Evolutionary conservation across 2,329 filamentous ascomycete species (phyloP).

Genomic region (Endoconidiophora laricicola): DNA sequence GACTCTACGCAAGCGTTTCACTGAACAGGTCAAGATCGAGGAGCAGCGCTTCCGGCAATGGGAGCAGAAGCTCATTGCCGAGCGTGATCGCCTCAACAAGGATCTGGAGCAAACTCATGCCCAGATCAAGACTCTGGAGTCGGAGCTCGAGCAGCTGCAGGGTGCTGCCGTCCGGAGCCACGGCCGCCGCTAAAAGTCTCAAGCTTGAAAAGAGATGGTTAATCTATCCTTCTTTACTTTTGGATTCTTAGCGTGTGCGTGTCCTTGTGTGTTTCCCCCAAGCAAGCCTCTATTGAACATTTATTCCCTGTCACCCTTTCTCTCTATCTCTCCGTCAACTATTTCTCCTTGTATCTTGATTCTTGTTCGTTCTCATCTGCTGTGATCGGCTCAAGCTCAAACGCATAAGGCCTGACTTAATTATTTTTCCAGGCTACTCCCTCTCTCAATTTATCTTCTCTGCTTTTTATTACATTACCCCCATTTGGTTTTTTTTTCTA

Average conservation of each 20-base stretch:
- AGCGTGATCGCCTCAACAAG: slow-evolving; percentile 98
- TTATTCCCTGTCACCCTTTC: slow-evolving; percentile 1
- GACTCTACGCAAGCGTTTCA: slow-evolving; percentile 94
- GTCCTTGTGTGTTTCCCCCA: slow-evolving; percentile 1
- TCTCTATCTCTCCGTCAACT: slow-evolving; percentile 9
- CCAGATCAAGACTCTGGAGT: slow-evolving; percentile 78
- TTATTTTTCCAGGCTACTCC: neutral
- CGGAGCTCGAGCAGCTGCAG: slow-evolving; percentile 86
- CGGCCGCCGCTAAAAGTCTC: slow-evolving; percentile 56
- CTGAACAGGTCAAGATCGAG: slow-evolving; percentile 99
- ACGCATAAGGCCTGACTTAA: neutral
- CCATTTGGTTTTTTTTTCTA: slow-evolving; percentile 5
- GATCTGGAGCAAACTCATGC: slow-evolving; percentile 96
- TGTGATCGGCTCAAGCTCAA: slow-evolving; percentile 4
- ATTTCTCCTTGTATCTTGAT: slow-evolving; percentile 4
- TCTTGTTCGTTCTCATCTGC: slow-evolving; percentile 5
- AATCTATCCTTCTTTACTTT: slow-evolving; percentile 4
- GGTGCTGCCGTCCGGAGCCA: slow-evolving; percentile 79
- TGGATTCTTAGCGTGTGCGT: neutral
- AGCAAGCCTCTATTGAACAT: neutral
- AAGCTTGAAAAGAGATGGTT: neutral
- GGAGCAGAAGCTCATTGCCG: slow-evolving; percentile 99
- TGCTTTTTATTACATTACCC: slow-evolving; percentile 10
- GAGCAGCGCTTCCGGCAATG: slow-evolving; percentile 98
- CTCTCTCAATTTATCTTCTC: slow-evolving; percentile 2